Base-by-base conservation (phyloP, 192 early-diverging fungal genomes). In the Rhizophlyctis rosea region DNA sequence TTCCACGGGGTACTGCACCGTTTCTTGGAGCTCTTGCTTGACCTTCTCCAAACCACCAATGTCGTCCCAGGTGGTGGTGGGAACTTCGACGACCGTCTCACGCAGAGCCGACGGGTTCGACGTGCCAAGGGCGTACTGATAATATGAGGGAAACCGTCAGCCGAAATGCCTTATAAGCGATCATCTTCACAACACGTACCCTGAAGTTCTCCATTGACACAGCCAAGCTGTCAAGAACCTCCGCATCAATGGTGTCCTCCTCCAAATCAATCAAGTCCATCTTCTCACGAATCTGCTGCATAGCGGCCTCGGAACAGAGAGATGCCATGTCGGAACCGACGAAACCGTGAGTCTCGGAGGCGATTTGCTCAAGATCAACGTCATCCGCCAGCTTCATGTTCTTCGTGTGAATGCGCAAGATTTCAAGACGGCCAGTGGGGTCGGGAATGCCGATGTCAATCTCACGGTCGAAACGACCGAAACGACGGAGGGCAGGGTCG, bases 221-320 rank as follows among this genome's bases (percentile, higher is more conserved):
- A 13, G 96, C 94, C 56, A 99, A 77, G 18, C 86, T 88, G 73
- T 98, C 93, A 33, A 99, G 80, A 34, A 98, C 91, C 67, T 95
- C 93, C 33, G 95, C 95, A 66, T 98, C 96, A 62, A 99, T 97
- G 47, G 93, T 94, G 28, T 98, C 96, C 64, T 99, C 95, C 57
- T 99, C 96, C 3, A 98, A 76, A 68, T 98, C 96, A 75, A 99
- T 97, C 35, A 85, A 76, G 59, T 99, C 95, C 95, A 98, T 97
- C 86, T 98, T 99, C 70, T 95, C 96, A 66, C 95, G 92, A 64
- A 98, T 99, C 77, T 98, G 95, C 77, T 98, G 95, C 93, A 98
- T 98, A 32, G 96, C 96, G 16, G 95, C 96, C 78, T 98, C 96
- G 13, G 96, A 98, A 75, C 95, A 98, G 67, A 99, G 84, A 11